Base-by-base conservation (phyloP, 495 filamentous ascomycete genomes). In the Tuber brumale region DNA sequence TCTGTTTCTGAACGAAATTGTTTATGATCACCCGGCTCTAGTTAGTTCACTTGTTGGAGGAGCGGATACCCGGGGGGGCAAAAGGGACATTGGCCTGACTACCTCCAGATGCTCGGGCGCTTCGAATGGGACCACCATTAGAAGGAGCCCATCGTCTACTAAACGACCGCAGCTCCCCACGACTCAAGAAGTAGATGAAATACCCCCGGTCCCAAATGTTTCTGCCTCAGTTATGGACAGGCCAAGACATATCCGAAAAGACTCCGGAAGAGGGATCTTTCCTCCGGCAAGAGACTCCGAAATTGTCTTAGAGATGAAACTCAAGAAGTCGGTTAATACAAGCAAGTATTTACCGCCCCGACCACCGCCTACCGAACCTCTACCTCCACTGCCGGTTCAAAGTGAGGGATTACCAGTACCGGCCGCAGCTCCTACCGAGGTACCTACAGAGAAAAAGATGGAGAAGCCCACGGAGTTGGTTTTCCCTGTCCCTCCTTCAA, bases 1-100 rank as follows among this genome's bases (percentile, higher is more conserved):
- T 51, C 79, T 82, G 73, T 79, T 82, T 72, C 7, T 82, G 21
- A 79, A 77, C 44, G 71, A 81, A 61, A 80, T 80, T 31, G 77
- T 80, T 14, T 80, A 80, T 51, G 73, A 80, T 48, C 45, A 80
- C 27, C 78, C 78, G 21, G 78, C 76, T 31, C 70, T 80, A 44
- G 78, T 80, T 23, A 73, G 70, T 43, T 80, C 78, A n/a, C 72
- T 80, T 27, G 75, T 80, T 61, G 61, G 76, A 27, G 57, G 57
- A 19, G 27, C 57, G 31, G 27, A 66, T 66, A 14, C 14, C 57
- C 27, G 16, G 57, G 57, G 19, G 57, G 57, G 27, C 14, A 72
- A 71, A 42, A 48, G 35, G 31, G 78, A 79, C 69, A 37, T 80
- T 57, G 77, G 73, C n/a, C 70, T 76, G 66, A 76, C 78, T 14